Conservation (phyloP, 495 filamentous ascomycete species). For the Aspergillus incahuasiensis region DNA sequence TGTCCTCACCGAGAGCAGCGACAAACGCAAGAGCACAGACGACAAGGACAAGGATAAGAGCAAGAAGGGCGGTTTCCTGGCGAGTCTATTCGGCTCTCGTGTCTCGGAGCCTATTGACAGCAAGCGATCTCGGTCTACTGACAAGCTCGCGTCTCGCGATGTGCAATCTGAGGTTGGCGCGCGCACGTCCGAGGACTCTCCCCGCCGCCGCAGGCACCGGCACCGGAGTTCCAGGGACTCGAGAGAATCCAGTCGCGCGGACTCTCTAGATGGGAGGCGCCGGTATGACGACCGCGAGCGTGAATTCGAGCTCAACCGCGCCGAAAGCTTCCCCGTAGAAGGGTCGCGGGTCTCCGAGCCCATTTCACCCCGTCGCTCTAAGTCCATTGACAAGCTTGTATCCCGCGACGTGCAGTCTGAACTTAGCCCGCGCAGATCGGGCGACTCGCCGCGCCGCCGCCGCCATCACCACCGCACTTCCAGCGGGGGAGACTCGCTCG, state of each 20-base stretch:
- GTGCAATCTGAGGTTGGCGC: slow-evolving; percentile 35
- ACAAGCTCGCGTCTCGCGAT: slow-evolving; percentile 33
- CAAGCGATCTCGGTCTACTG: slow-evolving; percentile 23
- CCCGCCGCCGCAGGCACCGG: slow-evolving; percentile 36
- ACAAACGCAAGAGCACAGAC: slow-evolving; percentile 27
- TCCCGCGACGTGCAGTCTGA: slow-evolving; percentile 40
- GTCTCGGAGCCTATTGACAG: slow-evolving; percentile 31
- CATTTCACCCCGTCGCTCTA: slow-evolving; percentile 24
- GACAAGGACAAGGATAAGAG: slow-evolving; percentile 27
- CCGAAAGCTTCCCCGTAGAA: neutral
- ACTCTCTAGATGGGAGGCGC: slow-evolving; percentile 18
- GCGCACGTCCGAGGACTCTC: slow-evolving; percentile 27
- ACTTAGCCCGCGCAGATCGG: slow-evolving; percentile 23
- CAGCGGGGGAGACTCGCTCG: slow-evolving; percentile 25
- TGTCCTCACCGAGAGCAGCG: slow-evolving; percentile 26
- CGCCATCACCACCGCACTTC: slow-evolving; percentile 34
- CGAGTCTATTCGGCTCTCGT: slow-evolving; percentile 36
- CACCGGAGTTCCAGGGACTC: slow-evolving; percentile 22
- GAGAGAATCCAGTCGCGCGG: slow-evolving; percentile 23
- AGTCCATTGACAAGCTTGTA: slow-evolving; percentile 25
- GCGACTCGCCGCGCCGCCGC: slow-evolving; percentile 32
- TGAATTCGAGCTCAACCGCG: neutral
- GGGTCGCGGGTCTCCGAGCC: slow-evolving; percentile 35
- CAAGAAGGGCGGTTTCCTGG: slow-evolving; percentile 33
- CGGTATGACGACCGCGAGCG: neutral